phyloP scores from a whole-genome alignment of 495 filamentous ascomycete species.

The Cladorrhinum samala region DNA sequence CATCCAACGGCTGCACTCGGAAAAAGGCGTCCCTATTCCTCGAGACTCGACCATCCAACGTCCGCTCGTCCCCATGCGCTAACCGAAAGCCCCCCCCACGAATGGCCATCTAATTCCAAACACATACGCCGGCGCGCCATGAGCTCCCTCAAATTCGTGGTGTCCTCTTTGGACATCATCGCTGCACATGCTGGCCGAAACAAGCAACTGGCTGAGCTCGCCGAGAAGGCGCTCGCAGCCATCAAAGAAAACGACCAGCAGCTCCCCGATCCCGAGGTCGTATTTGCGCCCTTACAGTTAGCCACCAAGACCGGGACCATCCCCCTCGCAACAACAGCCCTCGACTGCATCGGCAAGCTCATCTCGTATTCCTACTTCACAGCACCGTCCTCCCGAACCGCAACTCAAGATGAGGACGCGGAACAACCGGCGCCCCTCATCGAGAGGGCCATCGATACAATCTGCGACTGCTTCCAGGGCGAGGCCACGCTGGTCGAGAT shows the following conservation, averaged over 20 bases:
- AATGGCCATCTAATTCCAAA: conserved; percentile 32
- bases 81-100: conserved; percentile 21
- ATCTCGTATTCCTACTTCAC: conserved; percentile 98
- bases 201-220: conserved; percentile 72
- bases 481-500: conserved; percentile 85
- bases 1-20: neutral
- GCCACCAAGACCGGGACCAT: conserved; percentile 81
- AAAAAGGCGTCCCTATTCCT: neutral
- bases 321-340: conserved; percentile 75
- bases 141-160: conserved; percentile 91
- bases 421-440: conserved; percentile 58
- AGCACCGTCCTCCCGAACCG: conserved; percentile 49
- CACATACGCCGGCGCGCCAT: conserved; percentile 49
- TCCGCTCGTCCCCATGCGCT: conserved; percentile 24
- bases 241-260: conserved; percentile 70
- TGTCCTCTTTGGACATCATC: conserved; percentile 86
- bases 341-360: conserved; percentile 97
- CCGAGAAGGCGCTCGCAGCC: conserved; percentile 71
- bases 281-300: conserved; percentile 84
- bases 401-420: conserved; percentile 41
- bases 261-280: conserved; percentile 73
- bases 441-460: conserved; percentile 96
- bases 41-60: neutral
- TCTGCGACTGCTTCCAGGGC: conserved; percentile 98
- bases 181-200: conserved; percentile 75